phyloP scores from a whole-genome alignment of 371 early-diverging fungal species.

The Actinomortierella wolfii region DNA sequence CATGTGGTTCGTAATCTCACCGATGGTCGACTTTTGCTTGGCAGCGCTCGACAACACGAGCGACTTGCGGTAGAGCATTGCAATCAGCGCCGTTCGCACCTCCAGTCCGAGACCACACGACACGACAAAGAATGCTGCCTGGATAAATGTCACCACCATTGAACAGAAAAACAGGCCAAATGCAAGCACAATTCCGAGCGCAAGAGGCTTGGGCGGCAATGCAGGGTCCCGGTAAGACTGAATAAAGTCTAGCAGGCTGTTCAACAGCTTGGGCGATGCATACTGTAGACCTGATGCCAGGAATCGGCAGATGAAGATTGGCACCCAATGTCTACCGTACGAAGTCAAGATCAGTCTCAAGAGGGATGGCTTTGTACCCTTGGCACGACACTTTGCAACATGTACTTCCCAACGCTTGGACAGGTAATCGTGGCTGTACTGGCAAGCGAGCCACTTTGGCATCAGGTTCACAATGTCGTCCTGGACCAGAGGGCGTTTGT shows the following conservation, averaged over 20 bases:
- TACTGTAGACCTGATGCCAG: constrained; percentile 14
- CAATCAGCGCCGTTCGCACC: constrained; percentile 81
- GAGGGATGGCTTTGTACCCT: constrained; percentile 8
- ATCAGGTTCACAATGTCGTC: constrained; percentile 30
- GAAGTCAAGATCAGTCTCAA: constrained; percentile 14
- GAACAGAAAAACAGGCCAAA: constrained; percentile 15
- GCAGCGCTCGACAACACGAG: constrained; percentile 77
- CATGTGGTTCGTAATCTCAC: constrained; percentile 88
- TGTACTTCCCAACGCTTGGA: constrained; percentile 11
- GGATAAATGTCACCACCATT: constrained; percentile 3
- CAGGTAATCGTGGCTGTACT: constrained; percentile 9
- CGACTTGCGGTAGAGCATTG: constrained; percentile 88
- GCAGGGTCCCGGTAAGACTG: not conserved
- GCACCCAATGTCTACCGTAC: constrained; percentile 13
- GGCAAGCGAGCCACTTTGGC: constrained; percentile 12
- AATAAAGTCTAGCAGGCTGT: constrained; percentile 22
- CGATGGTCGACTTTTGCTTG: constrained; percentile 77
- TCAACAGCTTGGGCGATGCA: constrained; percentile 15
- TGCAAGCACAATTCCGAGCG: constrained; percentile 17
- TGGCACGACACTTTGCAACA: not conserved
- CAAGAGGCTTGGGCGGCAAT: constrained; percentile 9
- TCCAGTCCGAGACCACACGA: constrained; percentile 15
- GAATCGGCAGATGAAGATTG: constrained; percentile 18
- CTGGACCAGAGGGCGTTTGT: constrained; percentile 4
- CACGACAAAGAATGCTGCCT: constrained; percentile 10